Percentiles rank a stretch among this genome's conserved stretches.
Conservation (phyloP, 805 yeast genomes). For the Nakazawaea ishiwadae region DNA sequence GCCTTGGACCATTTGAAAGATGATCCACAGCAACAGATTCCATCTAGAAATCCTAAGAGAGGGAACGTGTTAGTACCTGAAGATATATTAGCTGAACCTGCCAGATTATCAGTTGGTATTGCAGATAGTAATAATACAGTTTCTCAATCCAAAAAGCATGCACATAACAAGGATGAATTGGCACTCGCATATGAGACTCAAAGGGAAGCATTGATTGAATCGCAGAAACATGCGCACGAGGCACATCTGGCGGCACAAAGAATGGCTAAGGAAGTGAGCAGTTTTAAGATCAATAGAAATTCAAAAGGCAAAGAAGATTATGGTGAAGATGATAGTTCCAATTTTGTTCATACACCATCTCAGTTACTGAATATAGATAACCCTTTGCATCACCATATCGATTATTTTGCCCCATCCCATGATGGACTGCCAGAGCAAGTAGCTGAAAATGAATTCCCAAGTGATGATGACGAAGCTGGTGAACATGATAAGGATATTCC, state of each 20-base stretch:
- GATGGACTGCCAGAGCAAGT: slow-evolving; percentile 7
- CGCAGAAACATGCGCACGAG: slow-evolving; percentile 69
- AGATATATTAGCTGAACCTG: slow-evolving; percentile 58
- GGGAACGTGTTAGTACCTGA: slow-evolving; percentile 62
- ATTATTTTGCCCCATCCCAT: slow-evolving; percentile 23
- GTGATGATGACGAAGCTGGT: slow-evolving; percentile 14
- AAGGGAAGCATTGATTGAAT: slow-evolving; percentile 47
- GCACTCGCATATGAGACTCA: slow-evolving; percentile 57
- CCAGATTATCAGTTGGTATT: slow-evolving; percentile 65
- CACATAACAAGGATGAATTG: slow-evolving; percentile 42
- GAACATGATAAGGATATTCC: slow-evolving; percentile 24
- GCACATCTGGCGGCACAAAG: slow-evolving; percentile 70
- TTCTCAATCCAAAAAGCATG: slow-evolving; percentile 21
- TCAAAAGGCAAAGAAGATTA: slow-evolving; percentile 20
- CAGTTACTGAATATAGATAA: slow-evolving; percentile 57
- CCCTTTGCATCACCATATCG: slow-evolving; percentile 49
- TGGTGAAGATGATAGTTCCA: slow-evolving; percentile 18
- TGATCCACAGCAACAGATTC: slow-evolving; percentile 62
- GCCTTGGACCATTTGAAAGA: slow-evolving; percentile 42
- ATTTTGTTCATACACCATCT: slow-evolving; percentile 14
- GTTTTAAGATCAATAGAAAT: slow-evolving; percentile 30
- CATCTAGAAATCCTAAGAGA: slow-evolving; percentile 47
- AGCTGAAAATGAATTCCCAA: slow-evolving; percentile 23
- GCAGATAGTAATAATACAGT: slow-evolving; percentile 38
- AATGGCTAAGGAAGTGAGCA: slow-evolving; percentile 60